Evolutionary conservation across 257 asterid genomes (phyloP), one percentile per base, ranked within the genome.

Genomic region (Forsythia suspensa): DNA sequence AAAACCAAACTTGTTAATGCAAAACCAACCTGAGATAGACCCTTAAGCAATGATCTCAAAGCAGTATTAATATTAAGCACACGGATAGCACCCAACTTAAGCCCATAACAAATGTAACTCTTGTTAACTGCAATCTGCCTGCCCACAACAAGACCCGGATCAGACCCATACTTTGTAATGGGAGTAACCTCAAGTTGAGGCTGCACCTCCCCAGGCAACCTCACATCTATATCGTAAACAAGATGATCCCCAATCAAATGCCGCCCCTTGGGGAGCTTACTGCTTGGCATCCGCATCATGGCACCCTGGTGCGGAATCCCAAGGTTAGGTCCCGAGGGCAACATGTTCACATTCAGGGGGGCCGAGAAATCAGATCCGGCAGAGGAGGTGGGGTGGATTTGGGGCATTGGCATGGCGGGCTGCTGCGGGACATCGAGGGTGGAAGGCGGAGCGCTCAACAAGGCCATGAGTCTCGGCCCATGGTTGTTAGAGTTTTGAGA

Each of bases 151-250:
- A 96, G 95, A 3, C 97, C 97, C 0, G 99, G 98, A 73, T 96
- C 99, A 34, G 99, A 96, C 42, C 81, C 92, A 76, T 96, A 96
- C 82, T 96, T 96, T 4, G 99, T 96, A 85, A 96, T 96, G 36
- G 99, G 99, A 55, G 97, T 96, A 74, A 96, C 99, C 92, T 96
- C 99, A 21, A 96, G 93, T 86, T 96, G 98, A 68, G 99, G 98
- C 88, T 92, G 98, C 82, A 92, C 93, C 88, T 96, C 99, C 4
- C 96, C 97, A 0, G 96, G 91, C 86, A 90, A 78, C 84, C 97
- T 90, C 59, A 87, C 91, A 91, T 94, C 91, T 1, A 96, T 84
- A 75, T 96, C 99, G 38, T 96, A 96, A 11, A 85, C 88, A 63
- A 90, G 65, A 29, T 79, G 86, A 79, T 91, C 94, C 48, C 97